phyloP scores from a whole-genome alignment of 2,329 filamentous ascomycete genomes.

The Simplicillium sp. region DNA sequence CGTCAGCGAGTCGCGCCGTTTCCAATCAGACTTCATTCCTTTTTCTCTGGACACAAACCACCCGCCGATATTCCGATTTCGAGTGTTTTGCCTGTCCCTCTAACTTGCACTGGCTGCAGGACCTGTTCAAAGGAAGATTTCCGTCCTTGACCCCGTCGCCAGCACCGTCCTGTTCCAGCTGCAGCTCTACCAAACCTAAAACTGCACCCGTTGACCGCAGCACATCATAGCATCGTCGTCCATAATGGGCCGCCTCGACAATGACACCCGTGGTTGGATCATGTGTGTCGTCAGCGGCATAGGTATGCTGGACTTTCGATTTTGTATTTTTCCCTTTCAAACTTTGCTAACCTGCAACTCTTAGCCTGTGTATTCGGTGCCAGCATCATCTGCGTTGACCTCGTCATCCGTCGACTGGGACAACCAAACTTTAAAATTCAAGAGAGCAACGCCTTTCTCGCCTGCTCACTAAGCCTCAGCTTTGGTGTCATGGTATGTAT shows the following conservation, averaged over 20 bases:
- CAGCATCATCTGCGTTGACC: constrained; percentile 77
- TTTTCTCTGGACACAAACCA: too few species aligned
- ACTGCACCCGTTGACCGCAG: too few species aligned
- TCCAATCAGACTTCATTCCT: too few species aligned
- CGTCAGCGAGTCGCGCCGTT: too few species aligned
- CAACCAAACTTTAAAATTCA: constrained; percentile 76
- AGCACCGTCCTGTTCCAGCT: too few species aligned
- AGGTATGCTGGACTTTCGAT: constrained; percentile 30
- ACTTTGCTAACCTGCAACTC: constrained; percentile 9
- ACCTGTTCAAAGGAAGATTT: too few species aligned
- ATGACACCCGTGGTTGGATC: constrained; percentile 89
- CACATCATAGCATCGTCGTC: too few species aligned
- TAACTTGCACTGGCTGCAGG: too few species aligned
- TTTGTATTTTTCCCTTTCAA: constrained; percentile 7
- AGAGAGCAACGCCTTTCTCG: constrained; percentile 81
- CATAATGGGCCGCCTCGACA: constrained; percentile 35
- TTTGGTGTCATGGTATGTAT: constrained; percentile 85
- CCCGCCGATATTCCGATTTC: too few species aligned
- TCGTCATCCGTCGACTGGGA: constrained; percentile 61
- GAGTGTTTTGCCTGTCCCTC: too few species aligned
- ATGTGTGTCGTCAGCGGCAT: constrained; percentile 77
- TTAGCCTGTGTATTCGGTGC: constrained; percentile 64
- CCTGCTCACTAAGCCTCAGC: constrained; percentile 80
- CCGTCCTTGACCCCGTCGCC: too few species aligned
- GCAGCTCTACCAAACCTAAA: too few species aligned